Base-by-base conservation (phyloP, 108 stramenopile species). In the Nannochloropsis salina region DNA sequence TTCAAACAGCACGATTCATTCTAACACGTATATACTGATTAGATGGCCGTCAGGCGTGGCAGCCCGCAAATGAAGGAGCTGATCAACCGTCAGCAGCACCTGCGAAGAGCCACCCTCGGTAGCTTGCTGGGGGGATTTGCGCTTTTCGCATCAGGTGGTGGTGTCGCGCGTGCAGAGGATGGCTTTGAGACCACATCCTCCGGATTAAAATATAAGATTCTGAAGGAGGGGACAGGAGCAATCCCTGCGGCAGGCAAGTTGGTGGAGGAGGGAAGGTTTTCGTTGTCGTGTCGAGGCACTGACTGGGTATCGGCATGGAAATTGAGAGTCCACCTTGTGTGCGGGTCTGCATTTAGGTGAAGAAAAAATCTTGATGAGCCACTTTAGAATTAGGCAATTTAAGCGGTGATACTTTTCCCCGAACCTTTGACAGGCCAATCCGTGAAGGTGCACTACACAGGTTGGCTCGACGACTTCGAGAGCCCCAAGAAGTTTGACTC, bases 181-280 rank as follows among this genome's bases (percentile, higher is more conserved):
- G 81, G 41, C 1, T 44, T 45, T 9, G 84, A 51, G 80, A 84
- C 47, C 9, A 95, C 95, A 80, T 95, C 93, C 82, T 94, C 93
- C 83, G 97, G 96, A 9, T 82, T 97, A 84, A 94, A 96, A 90
- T 97, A 95, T 91, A 92, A 90, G 80, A 92, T 96, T 41, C 91
- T 89, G 44, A 93, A 94, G 88, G 95, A 95, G 83, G 97, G 96
- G 41, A 93, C 92, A 20, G 97, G 96, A n/a, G 93, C 94, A 43
- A 87, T 94, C 45, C 96, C 96, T 43, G 45, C 21, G 15, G 40
- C 88, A 9, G 88, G 88, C 9, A 41, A 85, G 43, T 85, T 51
- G 43, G 43, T 89, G 82, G 82, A 9, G 81, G 81, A 81, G 40
- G 81, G 41, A 81, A 21, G 31, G 81, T 41, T 31, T 31, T 31